Base-by-base conservation (phyloP, 148 eudicot genomes). In the Limonium bicolor region DNA sequence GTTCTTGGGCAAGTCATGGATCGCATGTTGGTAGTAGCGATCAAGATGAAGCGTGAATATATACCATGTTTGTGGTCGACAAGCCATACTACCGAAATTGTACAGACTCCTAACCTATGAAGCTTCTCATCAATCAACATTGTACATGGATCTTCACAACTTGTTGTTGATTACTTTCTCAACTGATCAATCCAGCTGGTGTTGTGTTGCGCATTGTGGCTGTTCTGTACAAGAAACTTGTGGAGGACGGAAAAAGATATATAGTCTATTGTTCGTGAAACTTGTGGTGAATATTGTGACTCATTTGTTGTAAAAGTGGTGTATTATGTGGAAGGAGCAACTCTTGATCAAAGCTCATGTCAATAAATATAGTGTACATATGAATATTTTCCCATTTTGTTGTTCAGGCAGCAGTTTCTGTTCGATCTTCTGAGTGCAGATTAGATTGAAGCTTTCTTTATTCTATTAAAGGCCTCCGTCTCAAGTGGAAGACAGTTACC, bases 1-100 rank as follows among this genome's bases (percentile, higher is more conserved):
- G 65, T 55, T 90, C 84, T 46, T 90, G 95, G 93, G 61, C 46
- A 2, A 65, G 69, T 40, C 79, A 71, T 50, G 87, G 70, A 55
- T 58, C 68, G 8, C 75, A 74, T 59, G 48, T 77, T 17, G 76
- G 80, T 33, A 94, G 95, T 54, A 85, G 94, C 59, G 99, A 90
- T 59, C 69, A 77, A 3, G 95, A 85, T 48, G 95, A 90, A 37
- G 77, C 50, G 34, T 80, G 68, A 90, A n/a, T n/a, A n/a, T n/a
- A n/a, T n/a, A n/a, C n/a, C n/a, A n/a, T n/a, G n/a, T 56, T 31
- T 30, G 37, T 30, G 4, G 2, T 30, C 7, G 5, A 4, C 43
- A 8, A 15, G 2, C 16, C 34, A 47, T 7, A 31, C 27, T 41
- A 27, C 46, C 63, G 53, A 23, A 69, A 63, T 9, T 76, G 95